Conservation (phyloP, 2,329 filamentous ascomycete genomes). For the Xylariaceae sp. region DNA sequence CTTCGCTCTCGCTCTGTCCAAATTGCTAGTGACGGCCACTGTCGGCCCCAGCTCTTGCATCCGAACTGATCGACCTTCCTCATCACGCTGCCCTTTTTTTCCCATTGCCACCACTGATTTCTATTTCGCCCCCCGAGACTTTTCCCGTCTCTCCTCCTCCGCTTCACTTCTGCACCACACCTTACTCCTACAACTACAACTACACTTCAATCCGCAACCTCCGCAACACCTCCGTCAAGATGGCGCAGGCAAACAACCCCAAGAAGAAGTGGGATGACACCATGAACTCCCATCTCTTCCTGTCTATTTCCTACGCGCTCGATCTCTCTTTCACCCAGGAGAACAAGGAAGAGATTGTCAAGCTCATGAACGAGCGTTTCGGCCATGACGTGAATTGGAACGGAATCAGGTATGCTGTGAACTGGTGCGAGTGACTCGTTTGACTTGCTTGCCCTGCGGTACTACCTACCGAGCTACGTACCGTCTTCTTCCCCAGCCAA, state of each 20-base stretch:
- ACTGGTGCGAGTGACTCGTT: slow-evolving; percentile 5
- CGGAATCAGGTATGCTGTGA: slow-evolving; percentile 33
- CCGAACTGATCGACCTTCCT: too few relatives aligned
- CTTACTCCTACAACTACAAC: background rate
- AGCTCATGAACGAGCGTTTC: slow-evolving; percentile 19
- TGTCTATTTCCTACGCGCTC: slow-evolving; percentile 21
- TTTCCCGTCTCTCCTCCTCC: background rate
- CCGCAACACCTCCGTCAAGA: slow-evolving; percentile 2
- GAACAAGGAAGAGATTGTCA: slow-evolving; percentile 22
- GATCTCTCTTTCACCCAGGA: slow-evolving; percentile 19
- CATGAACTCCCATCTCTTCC: slow-evolving; percentile 21
- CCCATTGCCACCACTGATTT: background rate
- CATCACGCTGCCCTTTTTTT: background rate
- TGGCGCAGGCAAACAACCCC: slow-evolving; percentile 1
- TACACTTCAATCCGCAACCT: background rate
- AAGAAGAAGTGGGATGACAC: slow-evolving; percentile 22
- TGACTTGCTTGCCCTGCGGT: background rate
- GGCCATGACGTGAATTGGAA: slow-evolving; percentile 32
- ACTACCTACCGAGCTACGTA: too few relatives aligned
- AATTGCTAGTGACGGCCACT: background rate
- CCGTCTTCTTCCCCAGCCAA: background rate
- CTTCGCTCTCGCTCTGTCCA: background rate
- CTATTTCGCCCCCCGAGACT: background rate
- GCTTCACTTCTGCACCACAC: background rate
- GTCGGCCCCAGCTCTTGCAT: background rate